Percentiles rank a stretch among this genome's conserved stretches.
Evolutionary conservation across 2,329 filamentous ascomycete species (phyloP).

Genomic region (Pezicula neosporulosa): DNA sequence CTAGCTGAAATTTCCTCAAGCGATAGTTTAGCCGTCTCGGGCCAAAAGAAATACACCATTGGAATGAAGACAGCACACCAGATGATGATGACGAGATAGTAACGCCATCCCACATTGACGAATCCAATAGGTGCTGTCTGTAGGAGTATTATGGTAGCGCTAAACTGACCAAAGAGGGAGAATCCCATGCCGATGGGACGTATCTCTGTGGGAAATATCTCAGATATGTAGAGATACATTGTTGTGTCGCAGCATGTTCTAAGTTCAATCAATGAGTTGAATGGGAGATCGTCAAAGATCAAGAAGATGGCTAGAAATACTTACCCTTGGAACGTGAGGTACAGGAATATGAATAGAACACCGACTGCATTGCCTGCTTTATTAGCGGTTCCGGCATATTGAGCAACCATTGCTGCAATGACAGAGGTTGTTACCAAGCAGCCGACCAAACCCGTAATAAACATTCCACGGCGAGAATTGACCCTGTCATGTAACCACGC

Average conservation of each 20-base stretch:
- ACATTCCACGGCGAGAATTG: constrained; percentile 42
- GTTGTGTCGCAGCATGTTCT: constrained; percentile 34
- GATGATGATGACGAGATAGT: constrained; percentile 43
- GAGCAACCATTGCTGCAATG: constrained; percentile 33
- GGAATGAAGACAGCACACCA: constrained; percentile 40
- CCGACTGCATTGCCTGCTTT: constrained; percentile 35
- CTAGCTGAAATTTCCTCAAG: constrained; percentile 42
- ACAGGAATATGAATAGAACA: constrained; percentile 42
- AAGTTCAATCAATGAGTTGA: constrained; percentile 17
- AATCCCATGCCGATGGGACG: constrained; percentile 49
- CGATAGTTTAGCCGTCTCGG: constrained; percentile 37
- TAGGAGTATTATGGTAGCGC: constrained; percentile 43
- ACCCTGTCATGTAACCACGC: constrained; percentile 45
- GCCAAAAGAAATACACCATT: constrained; percentile 39
- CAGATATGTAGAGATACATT: constrained; percentile 36
- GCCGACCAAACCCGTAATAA: constrained; percentile 36
- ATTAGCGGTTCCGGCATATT: constrained; percentile 32
- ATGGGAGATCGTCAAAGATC: neutral
- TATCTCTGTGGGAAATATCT: constrained; percentile 43
- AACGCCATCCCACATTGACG: constrained; percentile 44
- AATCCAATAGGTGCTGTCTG: constrained; percentile 43
- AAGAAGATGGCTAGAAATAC: neutral
- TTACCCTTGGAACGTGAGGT: constrained; percentile 44
- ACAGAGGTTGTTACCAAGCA: constrained; percentile 33
- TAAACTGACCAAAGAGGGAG: constrained; percentile 45